Evolutionary conservation across 352 stramenopile species (phyloP).

Genomic region (Albugo candida): DNA sequence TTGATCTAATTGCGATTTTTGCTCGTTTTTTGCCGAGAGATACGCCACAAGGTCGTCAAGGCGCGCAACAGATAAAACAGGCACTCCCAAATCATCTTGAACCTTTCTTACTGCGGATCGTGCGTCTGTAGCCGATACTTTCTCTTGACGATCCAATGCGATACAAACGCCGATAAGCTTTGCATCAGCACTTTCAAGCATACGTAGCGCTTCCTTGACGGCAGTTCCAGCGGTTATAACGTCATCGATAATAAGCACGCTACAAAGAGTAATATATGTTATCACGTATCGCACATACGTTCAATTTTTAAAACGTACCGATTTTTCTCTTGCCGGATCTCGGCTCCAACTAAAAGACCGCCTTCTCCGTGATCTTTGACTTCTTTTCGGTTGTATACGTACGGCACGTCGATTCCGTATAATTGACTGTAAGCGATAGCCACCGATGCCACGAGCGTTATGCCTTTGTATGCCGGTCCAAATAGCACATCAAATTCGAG

Average conservation of each 20-base stretch:
- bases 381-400: constrained; percentile 99
- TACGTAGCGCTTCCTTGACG: constrained; percentile 87
- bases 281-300: background rate
- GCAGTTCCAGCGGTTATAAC: constrained; percentile 98
- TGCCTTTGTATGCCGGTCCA: constrained; percentile 99
- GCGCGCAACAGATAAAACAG: constrained; percentile 88
- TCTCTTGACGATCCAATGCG: constrained; percentile 95
- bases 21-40: constrained; percentile 44
- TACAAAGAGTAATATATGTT: constrained; percentile 7
- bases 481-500: constrained; percentile 98
- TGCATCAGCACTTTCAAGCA: constrained; percentile 81
- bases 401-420: constrained; percentile 86
- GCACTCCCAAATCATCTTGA: constrained; percentile 74
- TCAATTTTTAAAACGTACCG: no score
- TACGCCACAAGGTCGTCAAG: constrained; percentile 86
- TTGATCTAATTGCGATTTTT: constrained; percentile 37
- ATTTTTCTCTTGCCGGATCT: constrained; percentile 83
- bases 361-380: constrained; percentile 98
- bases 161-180: constrained; percentile 92
- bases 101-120: constrained; percentile 90
- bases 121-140: constrained; percentile 81
- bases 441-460: constrained; percentile 90
- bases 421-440: constrained; percentile 83
- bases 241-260: constrained; percentile 97
- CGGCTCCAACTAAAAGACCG: constrained; percentile 88